Conservation (phyloP, 2,329 filamentous ascomycete species). For the Ophiostoma pallidulum region DNA sequence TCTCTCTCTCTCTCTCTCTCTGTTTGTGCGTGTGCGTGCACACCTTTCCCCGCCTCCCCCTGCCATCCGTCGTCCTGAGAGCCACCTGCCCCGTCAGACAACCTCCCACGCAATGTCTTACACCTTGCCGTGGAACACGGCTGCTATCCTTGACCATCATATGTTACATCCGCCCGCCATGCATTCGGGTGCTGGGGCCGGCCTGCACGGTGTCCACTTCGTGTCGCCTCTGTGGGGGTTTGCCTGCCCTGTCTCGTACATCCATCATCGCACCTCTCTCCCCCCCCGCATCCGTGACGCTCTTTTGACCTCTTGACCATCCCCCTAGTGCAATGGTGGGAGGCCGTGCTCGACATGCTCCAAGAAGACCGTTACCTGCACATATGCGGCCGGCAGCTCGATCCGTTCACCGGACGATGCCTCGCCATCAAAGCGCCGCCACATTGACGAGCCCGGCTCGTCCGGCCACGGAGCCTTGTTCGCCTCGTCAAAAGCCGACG, state of each 20-base stretch:
- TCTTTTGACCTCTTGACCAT: background rate
- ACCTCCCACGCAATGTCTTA: too few relatives aligned
- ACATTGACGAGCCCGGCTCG: background rate
- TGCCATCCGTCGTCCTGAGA: background rate
- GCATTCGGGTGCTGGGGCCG: too few relatives aligned
- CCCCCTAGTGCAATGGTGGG: conserved; percentile 45
- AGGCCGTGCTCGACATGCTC: conserved; percentile 49
- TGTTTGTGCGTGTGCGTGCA: too few relatives aligned
- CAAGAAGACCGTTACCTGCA: conserved; percentile 39
- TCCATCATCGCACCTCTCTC: too few relatives aligned
- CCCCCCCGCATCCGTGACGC: background rate
- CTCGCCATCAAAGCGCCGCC: conserved; percentile 7
- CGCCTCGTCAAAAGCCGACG: background rate
- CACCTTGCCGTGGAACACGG: too few relatives aligned
- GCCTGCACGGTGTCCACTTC: too few relatives aligned
- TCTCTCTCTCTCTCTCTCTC: too few relatives aligned
- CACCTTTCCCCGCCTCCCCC: background rate
- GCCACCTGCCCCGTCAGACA: too few relatives aligned
- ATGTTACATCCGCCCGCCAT: too few relatives aligned
- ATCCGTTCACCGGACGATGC: background rate
- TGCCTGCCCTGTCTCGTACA: too few relatives aligned
- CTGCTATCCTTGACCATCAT: too few relatives aligned
- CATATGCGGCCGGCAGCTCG: conserved; percentile 24
- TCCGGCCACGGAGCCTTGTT: background rate
- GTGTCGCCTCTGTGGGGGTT: too few relatives aligned